Percentiles rank a stretch among this genome's conserved stretches.
These are phyloP conservation scores for Pestalotiopsis sp. DNA, from an alignment of 2,329 filamentous ascomycete genomes.

Conservation along the genomic window DNA sequence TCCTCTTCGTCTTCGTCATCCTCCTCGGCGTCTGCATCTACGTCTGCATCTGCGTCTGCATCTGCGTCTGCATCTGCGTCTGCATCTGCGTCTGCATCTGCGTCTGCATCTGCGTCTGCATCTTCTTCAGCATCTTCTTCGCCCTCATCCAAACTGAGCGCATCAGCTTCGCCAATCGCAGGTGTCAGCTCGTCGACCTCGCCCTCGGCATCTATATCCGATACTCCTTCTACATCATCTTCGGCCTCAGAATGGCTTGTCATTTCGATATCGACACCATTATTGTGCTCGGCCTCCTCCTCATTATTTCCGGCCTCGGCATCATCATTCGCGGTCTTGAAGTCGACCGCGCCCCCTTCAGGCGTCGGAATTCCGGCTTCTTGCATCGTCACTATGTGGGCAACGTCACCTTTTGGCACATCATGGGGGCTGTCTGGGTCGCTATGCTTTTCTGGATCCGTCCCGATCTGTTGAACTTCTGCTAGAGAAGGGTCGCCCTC, in stretches of 20 bases:
- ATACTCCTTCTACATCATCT: conserved; percentile 35
- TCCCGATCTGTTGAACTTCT: background rate
- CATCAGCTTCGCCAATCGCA: conserved; percentile 15
- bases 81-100: conserved; percentile 32
- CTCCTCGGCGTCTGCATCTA: conserved; percentile 25
- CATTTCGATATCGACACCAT: conserved; percentile 21
- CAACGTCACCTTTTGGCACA: background rate
- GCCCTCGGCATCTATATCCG: conserved; percentile 32
- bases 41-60: no score
- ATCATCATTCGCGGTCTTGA: background rate
- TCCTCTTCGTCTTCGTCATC: conserved; percentile 40
- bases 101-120: conserved; percentile 31
- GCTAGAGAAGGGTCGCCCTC: background rate
- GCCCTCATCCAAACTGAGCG: conserved; percentile 13
- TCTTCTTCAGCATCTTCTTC: conserved; percentile 28
- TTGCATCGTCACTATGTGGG: no score
- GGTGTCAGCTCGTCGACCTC: conserved; percentile 21
- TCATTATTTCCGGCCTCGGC: conserved; percentile 19
- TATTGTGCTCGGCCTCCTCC: conserved; percentile 29
- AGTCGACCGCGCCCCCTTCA: no score
- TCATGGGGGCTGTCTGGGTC: background rate
- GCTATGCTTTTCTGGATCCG: background rate
- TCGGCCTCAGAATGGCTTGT: conserved; percentile 31
- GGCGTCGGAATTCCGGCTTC: no score
- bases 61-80: conserved; percentile 33